Conservation (phyloP, 805 yeast genomes). For the Zygoascus bituminiphila region DNA sequence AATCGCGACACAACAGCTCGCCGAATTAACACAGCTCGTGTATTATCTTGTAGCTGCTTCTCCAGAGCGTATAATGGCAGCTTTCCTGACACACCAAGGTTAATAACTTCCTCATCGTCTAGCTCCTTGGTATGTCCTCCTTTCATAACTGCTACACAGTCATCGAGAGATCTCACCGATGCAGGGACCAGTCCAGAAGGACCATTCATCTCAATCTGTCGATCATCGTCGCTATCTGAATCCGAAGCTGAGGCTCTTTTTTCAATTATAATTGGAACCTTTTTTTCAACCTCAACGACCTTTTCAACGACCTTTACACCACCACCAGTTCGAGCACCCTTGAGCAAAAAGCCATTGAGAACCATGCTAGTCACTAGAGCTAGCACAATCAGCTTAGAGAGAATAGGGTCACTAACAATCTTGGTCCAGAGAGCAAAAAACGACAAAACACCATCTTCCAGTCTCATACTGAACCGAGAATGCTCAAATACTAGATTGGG, state of each 20-base stretch:
- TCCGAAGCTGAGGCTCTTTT: conserved; percentile 14
- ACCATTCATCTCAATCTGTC: conserved; percentile 24
- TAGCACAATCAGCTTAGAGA: conserved; percentile 68
- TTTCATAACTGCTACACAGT: conserved; percentile 52
- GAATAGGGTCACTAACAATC: conserved; percentile 71
- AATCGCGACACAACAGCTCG: conserved; percentile 83
- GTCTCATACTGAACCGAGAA: conserved; percentile 35
- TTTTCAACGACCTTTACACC: conserved; percentile 26
- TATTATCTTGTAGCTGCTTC: conserved; percentile 78
- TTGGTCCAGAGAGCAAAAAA: conserved; percentile 48
- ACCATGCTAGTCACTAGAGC: conserved; percentile 68
- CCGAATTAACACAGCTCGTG: conserved; percentile 90
- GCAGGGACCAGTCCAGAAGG: conserved; percentile 4
- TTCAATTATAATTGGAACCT: conserved; percentile 25
- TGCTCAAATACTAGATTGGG: conserved; percentile 33
- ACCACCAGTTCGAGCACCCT: conserved; percentile 48
- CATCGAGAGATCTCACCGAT: conserved; percentile 39
- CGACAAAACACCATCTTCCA: conserved; percentile 52
- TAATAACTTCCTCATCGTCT: conserved; percentile 62
- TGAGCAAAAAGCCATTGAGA: conserved; percentile 75
- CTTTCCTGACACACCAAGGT: conserved; percentile 64
- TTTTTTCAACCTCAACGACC: conserved; percentile 27
- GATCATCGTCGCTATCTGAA: conserved; percentile 28
- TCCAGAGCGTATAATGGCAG: conserved; percentile 91
- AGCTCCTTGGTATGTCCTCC: conserved; percentile 64